Evolutionary conservation across 805 yeast genomes (phyloP).

Genomic region (Lachancea sp.): DNA sequence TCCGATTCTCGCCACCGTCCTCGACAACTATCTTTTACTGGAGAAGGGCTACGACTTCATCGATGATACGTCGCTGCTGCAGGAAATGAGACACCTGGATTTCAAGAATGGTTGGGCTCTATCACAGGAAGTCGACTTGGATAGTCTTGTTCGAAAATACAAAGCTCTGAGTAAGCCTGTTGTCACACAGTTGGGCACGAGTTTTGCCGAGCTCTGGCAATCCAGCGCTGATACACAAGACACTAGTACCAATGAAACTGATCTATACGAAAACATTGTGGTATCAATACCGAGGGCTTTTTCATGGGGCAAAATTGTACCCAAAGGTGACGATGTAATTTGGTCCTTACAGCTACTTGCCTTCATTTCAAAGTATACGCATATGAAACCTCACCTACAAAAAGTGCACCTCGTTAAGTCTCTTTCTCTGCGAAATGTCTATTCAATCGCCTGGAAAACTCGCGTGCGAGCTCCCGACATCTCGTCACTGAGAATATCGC

Average conservation of each 20-base stretch:
- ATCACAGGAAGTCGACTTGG: neutral
- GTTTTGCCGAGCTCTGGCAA: constrained; percentile 2
- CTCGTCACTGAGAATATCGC: constrained; percentile 3
- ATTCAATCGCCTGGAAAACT: constrained; percentile 1
- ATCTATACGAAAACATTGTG: constrained; percentile 6
- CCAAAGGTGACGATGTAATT: constrained; percentile 86
- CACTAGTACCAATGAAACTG: neutral
- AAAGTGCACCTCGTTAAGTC: constrained; percentile 68
- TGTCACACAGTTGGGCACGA: constrained; percentile 2
- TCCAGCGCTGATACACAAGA: neutral
- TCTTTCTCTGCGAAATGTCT: constrained; percentile 40
- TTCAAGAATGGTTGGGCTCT: neutral
- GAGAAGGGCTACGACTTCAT: constrained; percentile 33
- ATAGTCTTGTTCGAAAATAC: neutral
- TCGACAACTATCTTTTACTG: constrained; percentile 68
- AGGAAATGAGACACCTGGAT: neutral
- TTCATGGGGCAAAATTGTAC: constrained; percentile 68
- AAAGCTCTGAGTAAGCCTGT: constrained; percentile 1
- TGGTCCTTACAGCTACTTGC: constrained; percentile 92
- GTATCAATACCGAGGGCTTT: constrained; percentile 47
- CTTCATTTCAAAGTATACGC: constrained; percentile 85
- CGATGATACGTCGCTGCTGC: constrained; percentile 5
- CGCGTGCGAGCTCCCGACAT: constrained; percentile 4
- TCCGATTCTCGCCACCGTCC: constrained; percentile 83
- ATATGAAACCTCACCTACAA: constrained; percentile 66